Evolutionary conservation across 2,329 filamentous ascomycete species (phyloP).

Genomic region (Trichoderma hamatum): DNA sequence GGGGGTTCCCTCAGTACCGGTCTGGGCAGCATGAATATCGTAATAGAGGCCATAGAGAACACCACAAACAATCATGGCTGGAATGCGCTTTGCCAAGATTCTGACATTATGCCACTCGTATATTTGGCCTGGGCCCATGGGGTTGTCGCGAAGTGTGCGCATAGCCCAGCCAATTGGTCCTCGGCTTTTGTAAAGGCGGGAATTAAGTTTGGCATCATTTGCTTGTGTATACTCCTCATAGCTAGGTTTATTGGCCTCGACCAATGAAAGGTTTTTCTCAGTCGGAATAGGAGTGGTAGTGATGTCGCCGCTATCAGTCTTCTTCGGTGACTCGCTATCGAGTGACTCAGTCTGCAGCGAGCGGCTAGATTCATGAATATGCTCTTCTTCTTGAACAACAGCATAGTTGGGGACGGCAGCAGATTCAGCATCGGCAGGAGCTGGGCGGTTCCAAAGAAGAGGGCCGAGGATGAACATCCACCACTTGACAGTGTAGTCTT

Average conservation of each 20-base stretch:
- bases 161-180: slow-evolving; percentile 83
- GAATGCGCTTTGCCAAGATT: slow-evolving; percentile 65
- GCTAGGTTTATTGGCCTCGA: slow-evolving; percentile 52
- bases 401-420: slow-evolving; percentile 74
- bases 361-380: slow-evolving; percentile 39
- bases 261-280: slow-evolving; percentile 49
- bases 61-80: slow-evolving; percentile 65
- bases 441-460: slow-evolving; percentile 62
- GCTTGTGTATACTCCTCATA: slow-evolving; percentile 66
- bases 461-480: slow-evolving; percentile 66
- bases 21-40: slow-evolving; percentile 65
- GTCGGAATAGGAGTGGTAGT: not conserved
- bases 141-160: slow-evolving; percentile 74
- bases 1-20: slow-evolving; percentile 31
- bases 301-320: slow-evolving; percentile 33
- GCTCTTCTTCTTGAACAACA: slow-evolving; percentile 66
- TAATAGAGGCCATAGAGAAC: slow-evolving; percentile 76
- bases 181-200: slow-evolving; percentile 61
- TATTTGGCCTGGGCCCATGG: slow-evolving; percentile 70
- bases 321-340: slow-evolving; percentile 35
- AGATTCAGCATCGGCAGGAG: slow-evolving; percentile 54
- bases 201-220: slow-evolving; percentile 61
- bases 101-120: slow-evolving; percentile 75
- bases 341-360: slow-evolving; percentile 33
- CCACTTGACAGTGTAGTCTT: slow-evolving; percentile 66